Percentiles rank a stretch among this genome's conserved stretches.
Conservation (phyloP, 2,329 filamentous ascomycete species). For the Exutisphaerella laricina region DNA sequence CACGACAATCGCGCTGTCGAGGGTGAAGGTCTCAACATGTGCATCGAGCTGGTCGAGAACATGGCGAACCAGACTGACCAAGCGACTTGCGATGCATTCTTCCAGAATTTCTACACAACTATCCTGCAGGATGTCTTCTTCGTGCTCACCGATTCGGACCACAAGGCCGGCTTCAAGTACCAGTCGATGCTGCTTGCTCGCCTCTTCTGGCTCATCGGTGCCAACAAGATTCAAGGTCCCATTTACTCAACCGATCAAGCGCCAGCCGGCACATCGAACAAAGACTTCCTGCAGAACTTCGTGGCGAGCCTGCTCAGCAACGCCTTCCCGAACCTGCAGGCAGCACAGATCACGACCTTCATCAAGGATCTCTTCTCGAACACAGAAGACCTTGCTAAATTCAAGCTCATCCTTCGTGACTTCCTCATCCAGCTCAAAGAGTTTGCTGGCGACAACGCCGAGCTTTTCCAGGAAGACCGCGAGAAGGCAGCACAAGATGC, state of each 20-base stretch:
- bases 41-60: constrained; percentile 92
- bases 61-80: constrained; percentile 81
- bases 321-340: constrained; percentile 86
- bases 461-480: constrained; percentile 89
- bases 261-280: constrained; percentile 75
- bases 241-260: constrained; percentile 85
- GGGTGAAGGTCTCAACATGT: constrained; percentile 95
- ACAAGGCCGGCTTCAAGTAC: constrained; percentile 99
- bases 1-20: constrained; percentile 98
- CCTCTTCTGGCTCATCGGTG: constrained; percentile 92
- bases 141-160: constrained; percentile 92
- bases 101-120: constrained; percentile 93
- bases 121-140: constrained; percentile 99
- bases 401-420: constrained; percentile 92
- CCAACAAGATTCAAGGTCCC: constrained; percentile 84
- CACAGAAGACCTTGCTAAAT: constrained; percentile 85
- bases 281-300: constrained; percentile 84
- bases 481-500: constrained; percentile 84
- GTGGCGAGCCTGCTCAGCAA: constrained; percentile 78
- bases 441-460: constrained; percentile 90
- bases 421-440: constrained; percentile 97
- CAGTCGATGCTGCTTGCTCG: constrained; percentile 89
- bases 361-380: constrained; percentile 83
- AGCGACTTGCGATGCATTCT: constrained; percentile 86
- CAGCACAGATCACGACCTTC: constrained; percentile 77